phyloP scores from a whole-genome alignment of 106 monocot species.

The Vanilla planifolia region DNA sequence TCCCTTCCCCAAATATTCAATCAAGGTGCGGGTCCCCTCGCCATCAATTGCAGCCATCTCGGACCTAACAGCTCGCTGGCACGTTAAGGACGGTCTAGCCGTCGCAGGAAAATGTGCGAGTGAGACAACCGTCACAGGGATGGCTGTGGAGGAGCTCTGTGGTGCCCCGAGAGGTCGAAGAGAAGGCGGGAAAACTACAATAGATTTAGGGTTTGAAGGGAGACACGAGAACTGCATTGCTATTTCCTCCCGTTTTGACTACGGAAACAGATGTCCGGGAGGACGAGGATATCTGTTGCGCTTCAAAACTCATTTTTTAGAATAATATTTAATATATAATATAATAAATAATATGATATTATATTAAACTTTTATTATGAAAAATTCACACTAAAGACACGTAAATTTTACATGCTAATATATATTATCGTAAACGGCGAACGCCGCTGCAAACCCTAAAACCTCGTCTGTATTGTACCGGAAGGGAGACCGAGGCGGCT shows the following conservation, averaged over 20 bases:
- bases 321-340: too few relatives aligned
- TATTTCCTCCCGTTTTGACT: not conserved
- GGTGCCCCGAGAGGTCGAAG: not conserved
- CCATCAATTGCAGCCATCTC: not conserved
- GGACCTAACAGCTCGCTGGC: not conserved
- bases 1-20: constrained; percentile 3
- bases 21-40: not conserved
- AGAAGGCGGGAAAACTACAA: not conserved
- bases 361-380: too few relatives aligned
- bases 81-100: not conserved
- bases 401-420: too few relatives aligned
- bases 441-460: too few relatives aligned
- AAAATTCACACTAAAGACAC: too few relatives aligned
- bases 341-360: too few relatives aligned
- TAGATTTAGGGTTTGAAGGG: not conserved
- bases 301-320: too few relatives aligned
- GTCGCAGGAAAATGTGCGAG: not conserved
- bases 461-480: too few relatives aligned
- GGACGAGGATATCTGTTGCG: too few relatives aligned
- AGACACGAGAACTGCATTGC: not conserved
- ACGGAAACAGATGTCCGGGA: not conserved
- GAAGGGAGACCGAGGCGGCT: not conserved
- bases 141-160: not conserved
- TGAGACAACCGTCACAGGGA: not conserved
- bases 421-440: too few relatives aligned